Conservation (phyloP, 441 rosid genomes). For the Raphanus hybrid region DNA sequence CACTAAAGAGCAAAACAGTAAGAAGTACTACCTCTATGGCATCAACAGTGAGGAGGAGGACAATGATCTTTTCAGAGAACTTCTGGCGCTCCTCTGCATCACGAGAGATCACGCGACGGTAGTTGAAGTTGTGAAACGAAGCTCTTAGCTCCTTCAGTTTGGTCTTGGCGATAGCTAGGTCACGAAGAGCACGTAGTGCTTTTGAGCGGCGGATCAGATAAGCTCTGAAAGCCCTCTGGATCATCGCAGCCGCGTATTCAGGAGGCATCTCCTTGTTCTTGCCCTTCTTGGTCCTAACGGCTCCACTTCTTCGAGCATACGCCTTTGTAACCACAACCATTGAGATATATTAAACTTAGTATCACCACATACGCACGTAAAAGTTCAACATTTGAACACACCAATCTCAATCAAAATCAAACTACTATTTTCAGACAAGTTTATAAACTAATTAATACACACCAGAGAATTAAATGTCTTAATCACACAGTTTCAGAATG, state of each 20-base stretch:
- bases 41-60: conserved; percentile 90
- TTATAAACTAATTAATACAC: background rate
- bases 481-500: background rate
- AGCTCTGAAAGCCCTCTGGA: conserved; percentile 83
- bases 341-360: background rate
- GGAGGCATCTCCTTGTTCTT: conserved; percentile 77
- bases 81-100: conserved; percentile 87
- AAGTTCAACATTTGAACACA: conserved; percentile 19
- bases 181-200: conserved; percentile 86
- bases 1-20: conserved; percentile 1
- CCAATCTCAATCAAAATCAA: conserved; percentile 8
- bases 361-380: conserved; percentile 9
- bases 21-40: conserved; percentile 82
- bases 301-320: conserved; percentile 70
- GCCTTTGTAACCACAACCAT: conserved; percentile 59
- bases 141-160: conserved; percentile 89
- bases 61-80: conserved; percentile 81
- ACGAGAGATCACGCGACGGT: conserved; percentile 66
- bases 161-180: conserved; percentile 83
- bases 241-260: conserved; percentile 76
- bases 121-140: conserved; percentile 77
- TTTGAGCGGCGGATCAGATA: conserved; percentile 81
- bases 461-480: background rate
- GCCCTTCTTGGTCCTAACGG: conserved; percentile 58
- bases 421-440: background rate